These are phyloP conservation scores for Strobilomyces dryophilus DNA, from an alignment of 768 basidiomycete genomes.

Conservation along the genomic window DNA sequence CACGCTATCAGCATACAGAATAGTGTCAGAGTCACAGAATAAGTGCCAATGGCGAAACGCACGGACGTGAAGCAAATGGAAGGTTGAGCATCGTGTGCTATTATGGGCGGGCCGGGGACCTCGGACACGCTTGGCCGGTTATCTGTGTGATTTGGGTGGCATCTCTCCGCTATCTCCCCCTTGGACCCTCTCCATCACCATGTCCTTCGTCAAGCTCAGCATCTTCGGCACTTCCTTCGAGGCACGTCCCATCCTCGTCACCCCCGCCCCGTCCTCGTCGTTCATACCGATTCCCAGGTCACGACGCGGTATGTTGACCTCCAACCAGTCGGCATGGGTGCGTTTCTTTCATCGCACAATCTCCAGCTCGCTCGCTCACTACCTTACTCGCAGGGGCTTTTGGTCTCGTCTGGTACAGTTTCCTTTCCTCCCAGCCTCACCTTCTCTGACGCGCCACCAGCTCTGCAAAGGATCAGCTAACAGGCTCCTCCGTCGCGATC, in stretches of 20 bases:
- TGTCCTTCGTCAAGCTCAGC: constrained; percentile 97
- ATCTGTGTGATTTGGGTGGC: constrained; percentile 12
- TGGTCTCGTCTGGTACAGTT: constrained; percentile 88
- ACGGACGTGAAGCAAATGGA: no score
- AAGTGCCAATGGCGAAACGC: no score
- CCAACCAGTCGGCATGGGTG: constrained; percentile 98
- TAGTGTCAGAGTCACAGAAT: no score
- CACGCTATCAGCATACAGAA: no score
- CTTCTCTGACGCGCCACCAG: constrained; percentile 38
- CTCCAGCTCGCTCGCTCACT: constrained; percentile 15
- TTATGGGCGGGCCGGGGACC: constrained; percentile 7
- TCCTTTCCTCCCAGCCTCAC: not conserved
- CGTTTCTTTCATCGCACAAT: constrained; percentile 29
- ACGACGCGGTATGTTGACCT: constrained; percentile 99
- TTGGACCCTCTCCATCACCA: constrained; percentile 26
- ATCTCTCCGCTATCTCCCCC: constrained; percentile 17
- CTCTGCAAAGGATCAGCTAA: constrained; percentile 93
- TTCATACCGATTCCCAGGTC: constrained; percentile 50
- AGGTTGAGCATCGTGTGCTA: no score
- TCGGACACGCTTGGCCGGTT: constrained; percentile 19
- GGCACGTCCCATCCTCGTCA: constrained; percentile 38
- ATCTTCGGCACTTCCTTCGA: constrained; percentile 99
- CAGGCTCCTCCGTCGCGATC: constrained; percentile 91
- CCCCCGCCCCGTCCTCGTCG: constrained; percentile 8
- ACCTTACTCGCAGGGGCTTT: constrained; percentile 62